Conservation (phyloP, 768 basidiomycete genomes). For the Suillus variegatus region DNA sequence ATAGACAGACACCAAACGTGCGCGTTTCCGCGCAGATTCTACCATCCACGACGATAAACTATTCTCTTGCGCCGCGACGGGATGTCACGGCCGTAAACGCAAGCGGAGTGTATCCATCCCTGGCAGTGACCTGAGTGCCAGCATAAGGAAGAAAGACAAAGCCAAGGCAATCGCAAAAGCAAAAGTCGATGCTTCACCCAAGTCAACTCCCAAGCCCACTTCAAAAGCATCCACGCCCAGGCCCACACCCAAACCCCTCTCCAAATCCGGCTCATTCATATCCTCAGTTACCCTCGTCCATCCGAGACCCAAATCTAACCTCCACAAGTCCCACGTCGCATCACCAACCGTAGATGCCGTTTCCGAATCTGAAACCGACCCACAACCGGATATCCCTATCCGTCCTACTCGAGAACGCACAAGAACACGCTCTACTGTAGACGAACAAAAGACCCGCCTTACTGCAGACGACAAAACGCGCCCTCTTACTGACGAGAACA, state of each 20-base stretch:
- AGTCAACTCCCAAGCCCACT: constrained; percentile 13
- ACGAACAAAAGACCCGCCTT: constrained; percentile 19
- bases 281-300: constrained; percentile 2
- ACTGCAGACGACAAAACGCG: constrained; percentile 23
- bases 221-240: constrained; percentile 15
- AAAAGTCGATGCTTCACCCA: constrained; percentile 9
- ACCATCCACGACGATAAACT: constrained; percentile 67
- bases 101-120: constrained; percentile 24
- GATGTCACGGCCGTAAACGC: constrained; percentile 49
- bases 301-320: background rate
- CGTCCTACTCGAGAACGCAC: constrained; percentile 26
- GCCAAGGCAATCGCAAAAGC: constrained; percentile 6
- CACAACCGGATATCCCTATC: constrained; percentile 13
- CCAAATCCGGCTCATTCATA: constrained; percentile 7
- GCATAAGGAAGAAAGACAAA: constrained; percentile 14
- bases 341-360: constrained; percentile 14
- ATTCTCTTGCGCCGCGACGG: constrained; percentile 52
- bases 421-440: constrained; percentile 20
- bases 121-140: constrained; percentile 24
- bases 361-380: constrained; percentile 21
- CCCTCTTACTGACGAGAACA: constrained; percentile 25
- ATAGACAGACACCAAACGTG: constrained; percentile 73
- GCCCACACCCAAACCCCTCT: constrained; percentile 15
- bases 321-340: constrained; percentile 12
- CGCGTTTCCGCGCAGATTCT: constrained; percentile 78